Conservation (phyloP, 1,139 yeast genomes). For the Pichia sp. region DNA sequence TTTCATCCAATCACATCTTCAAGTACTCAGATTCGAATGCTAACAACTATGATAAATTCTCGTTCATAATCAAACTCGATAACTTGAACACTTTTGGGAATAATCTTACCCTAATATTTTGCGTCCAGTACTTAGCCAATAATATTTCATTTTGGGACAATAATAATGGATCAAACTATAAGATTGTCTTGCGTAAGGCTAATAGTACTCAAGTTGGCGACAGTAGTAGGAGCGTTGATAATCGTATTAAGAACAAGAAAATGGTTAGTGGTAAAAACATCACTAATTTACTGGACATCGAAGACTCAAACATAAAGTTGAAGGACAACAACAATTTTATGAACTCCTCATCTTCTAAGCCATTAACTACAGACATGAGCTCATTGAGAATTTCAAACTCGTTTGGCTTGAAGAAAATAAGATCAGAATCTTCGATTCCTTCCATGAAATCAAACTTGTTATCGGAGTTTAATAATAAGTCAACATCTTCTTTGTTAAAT, state of each 20-base stretch:
- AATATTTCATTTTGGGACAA: slow-evolving; percentile 71
- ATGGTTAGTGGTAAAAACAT: not conserved
- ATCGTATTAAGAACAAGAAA: slow-evolving; percentile 1
- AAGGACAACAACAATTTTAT: slow-evolving; percentile 28
- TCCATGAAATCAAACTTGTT: slow-evolving; percentile 12
- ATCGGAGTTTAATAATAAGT: slow-evolving; percentile 5
- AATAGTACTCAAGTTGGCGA: not conserved
- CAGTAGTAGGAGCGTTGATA: not conserved
- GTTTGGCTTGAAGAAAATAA: slow-evolving; percentile 26
- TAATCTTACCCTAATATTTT: slow-evolving; percentile 41
- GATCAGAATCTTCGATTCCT: slow-evolving; percentile 30
- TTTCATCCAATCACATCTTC: slow-evolving; percentile 33
- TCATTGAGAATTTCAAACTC: slow-evolving; percentile 25
- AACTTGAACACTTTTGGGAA: slow-evolving; percentile 32
- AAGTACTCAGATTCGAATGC: slow-evolving; percentile 25
- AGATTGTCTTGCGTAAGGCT: slow-evolving; percentile 32
- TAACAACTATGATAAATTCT: slow-evolving; percentile 39
- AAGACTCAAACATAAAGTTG: slow-evolving; percentile 27
- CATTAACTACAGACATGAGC: slow-evolving; percentile 9
- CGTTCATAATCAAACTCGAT: slow-evolving; percentile 41
- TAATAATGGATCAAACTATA: slow-evolving; percentile 56
- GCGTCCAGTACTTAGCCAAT: slow-evolving; percentile 53
- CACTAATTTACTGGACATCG: slow-evolving; percentile 20
- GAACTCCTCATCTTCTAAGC: slow-evolving; percentile 17
- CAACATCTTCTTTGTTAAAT: slow-evolving; percentile 7